These are phyloP conservation scores for Neofusicoccum ribis DNA, from an alignment of 2,329 filamentous ascomycete genomes.

Conservation along the genomic window DNA sequence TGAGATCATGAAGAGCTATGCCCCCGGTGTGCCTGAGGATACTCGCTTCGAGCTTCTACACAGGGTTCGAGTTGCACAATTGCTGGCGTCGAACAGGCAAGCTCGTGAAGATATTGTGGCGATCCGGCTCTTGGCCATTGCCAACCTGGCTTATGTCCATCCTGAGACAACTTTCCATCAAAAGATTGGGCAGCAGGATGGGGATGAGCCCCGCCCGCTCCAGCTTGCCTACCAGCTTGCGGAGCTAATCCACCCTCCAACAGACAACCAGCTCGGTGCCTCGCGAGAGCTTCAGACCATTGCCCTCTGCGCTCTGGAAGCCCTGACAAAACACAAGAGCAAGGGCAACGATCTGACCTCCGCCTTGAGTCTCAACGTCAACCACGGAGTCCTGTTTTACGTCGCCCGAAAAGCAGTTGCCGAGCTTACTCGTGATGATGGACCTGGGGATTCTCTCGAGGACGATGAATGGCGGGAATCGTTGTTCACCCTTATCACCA, in stretches of 20 bases:
- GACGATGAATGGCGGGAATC: constrained; percentile 88
- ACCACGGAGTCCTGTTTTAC: constrained; percentile 92
- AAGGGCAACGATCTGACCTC: constrained; percentile 81
- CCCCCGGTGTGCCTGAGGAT: constrained; percentile 66
- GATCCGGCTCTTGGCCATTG: constrained; percentile 80
- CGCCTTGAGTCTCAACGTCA: constrained; percentile 92
- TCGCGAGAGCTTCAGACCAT: constrained; percentile 79
- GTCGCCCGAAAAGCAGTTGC: constrained; percentile 87
- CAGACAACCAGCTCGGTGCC: constrained; percentile 65
- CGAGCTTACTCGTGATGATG: constrained; percentile 62
- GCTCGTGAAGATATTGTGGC: constrained; percentile 75
- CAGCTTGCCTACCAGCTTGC: constrained; percentile 91
- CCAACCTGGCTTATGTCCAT: constrained; percentile 89
- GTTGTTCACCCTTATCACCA: constrained; percentile 82
- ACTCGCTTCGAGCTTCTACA: constrained; percentile 83
- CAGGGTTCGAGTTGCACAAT: constrained; percentile 79
- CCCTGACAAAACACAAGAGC: constrained; percentile 75
- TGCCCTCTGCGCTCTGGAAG: constrained; percentile 78
- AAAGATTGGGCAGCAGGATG: constrained; percentile 82
- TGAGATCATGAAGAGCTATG: constrained; percentile 42
- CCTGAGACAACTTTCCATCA: constrained; percentile 79
- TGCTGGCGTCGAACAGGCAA: constrained; percentile 65
- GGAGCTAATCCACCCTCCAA: constrained; percentile 83
- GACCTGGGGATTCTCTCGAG: constrained; percentile 26
- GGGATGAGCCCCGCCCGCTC: constrained; percentile 82